These are phyloP conservation scores for Ogataea methylovora DNA, from an alignment of 805 yeast genomes.

Conservation along the genomic window DNA sequence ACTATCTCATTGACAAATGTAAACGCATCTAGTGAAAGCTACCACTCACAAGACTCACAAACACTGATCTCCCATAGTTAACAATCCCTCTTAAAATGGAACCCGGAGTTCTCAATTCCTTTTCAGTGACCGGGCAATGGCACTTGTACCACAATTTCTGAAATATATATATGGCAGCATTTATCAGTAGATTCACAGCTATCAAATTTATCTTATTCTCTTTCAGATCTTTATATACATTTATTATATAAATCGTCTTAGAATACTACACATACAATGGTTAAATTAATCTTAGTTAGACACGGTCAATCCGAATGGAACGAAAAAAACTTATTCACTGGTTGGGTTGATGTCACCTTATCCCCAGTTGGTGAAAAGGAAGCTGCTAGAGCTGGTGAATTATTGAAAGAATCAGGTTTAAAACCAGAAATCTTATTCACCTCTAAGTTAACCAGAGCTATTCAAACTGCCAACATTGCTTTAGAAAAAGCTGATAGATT, in stretches of 20 bases:
- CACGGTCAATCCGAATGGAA: constrained; percentile 99
- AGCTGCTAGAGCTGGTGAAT: constrained; percentile 90
- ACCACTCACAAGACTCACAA: too few species aligned
- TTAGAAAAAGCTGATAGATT: constrained; percentile 81
- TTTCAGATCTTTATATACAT: neutral
- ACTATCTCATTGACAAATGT: too few species aligned
- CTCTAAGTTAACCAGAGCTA: constrained; percentile 87
- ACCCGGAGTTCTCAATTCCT: constrained; percentile 1
- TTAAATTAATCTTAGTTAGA: constrained; percentile 82
- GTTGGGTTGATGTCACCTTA: constrained; percentile 94
- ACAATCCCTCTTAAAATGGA: too few species aligned
- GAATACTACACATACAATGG: neutral
- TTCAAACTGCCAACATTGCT: constrained; percentile 95
- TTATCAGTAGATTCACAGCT: too few species aligned
- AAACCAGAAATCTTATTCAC: constrained; percentile 87
- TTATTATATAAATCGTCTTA: neutral
- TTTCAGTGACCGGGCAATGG: too few species aligned
- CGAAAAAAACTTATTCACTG: constrained; percentile 95
- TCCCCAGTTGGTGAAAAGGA: constrained; percentile 81
- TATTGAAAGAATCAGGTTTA: constrained; percentile 79
- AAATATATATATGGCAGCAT: too few species aligned
- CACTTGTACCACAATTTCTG: too few species aligned
- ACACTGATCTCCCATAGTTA: too few species aligned
- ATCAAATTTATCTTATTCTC: neutral
- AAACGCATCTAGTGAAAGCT: too few species aligned